Percentiles rank a stretch among this genome's conserved stretches.
phyloP scores from a whole-genome alignment of 441 rosid genomes.

The Populus tomentosa region DNA sequence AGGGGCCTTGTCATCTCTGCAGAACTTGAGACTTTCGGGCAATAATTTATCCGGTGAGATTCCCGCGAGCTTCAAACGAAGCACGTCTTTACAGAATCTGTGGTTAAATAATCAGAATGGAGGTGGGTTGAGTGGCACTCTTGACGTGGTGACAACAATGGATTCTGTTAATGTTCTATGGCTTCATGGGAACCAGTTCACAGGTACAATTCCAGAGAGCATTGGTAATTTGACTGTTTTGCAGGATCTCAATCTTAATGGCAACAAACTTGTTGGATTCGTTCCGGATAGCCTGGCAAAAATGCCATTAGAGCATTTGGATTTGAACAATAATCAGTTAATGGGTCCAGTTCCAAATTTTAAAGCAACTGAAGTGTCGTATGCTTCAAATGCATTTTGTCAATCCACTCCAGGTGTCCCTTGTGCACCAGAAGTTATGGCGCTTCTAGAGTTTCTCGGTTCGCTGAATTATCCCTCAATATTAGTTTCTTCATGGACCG shows the following conservation, averaged over 20 bases:
- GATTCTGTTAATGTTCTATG: constrained; percentile 42
- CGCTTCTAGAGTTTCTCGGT: constrained; percentile 51
- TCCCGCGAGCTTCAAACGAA: constrained; percentile 39
- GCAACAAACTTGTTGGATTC: constrained; percentile 51
- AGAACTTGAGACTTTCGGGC: constrained; percentile 45
- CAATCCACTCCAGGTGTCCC: constrained; percentile 33
- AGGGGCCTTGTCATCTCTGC: constrained; percentile 44
- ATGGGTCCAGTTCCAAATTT: constrained; percentile 70
- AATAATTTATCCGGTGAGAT: constrained; percentile 53
- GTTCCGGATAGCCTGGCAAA: constrained; percentile 48
- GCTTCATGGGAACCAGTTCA: constrained; percentile 74
- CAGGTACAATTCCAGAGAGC: constrained; percentile 56
- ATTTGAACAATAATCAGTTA: constrained; percentile 59
- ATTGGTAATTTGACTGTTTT: constrained; percentile 46
- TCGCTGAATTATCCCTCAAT: constrained; percentile 52
- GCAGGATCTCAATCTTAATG: constrained; percentile 57
- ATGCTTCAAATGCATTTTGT: constrained; percentile 49
- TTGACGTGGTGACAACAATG: constrained; percentile 54
- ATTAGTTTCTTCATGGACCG: constrained; percentile 54
- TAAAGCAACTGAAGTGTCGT: constrained; percentile 35
- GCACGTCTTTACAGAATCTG: constrained; percentile 40
- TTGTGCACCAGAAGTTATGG: constrained; percentile 56
- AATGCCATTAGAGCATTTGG: constrained; percentile 41
- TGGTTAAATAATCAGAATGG: constrained; percentile 58
- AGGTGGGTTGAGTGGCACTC: constrained; percentile 46